Evolutionary conservation across 352 stramenopile species (phyloP), one percentile per base, ranked within the genome.

Genomic region (Blastocystis sp.): DNA sequence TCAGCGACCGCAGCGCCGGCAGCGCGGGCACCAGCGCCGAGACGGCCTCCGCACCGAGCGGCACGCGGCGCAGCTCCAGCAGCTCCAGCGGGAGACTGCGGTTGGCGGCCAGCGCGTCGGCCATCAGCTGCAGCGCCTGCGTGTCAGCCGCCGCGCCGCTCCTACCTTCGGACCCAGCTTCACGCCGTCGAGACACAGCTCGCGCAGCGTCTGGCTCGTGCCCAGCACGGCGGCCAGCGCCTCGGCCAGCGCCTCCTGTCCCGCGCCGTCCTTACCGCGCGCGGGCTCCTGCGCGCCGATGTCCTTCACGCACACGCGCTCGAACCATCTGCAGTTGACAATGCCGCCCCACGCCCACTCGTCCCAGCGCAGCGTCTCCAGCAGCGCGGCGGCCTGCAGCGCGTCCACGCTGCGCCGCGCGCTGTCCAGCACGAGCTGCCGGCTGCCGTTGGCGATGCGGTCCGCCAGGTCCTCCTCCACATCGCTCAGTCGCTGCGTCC

Each of bases 291-390:
- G 28, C 28, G 28, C 28, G 28, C 28, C 5, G 48, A 56, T 56
- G 48, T 7, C 5, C 48, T 14, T 56, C 48, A 56, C 48, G 48
- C 17, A 10, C 5, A 79, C n/a, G 5, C 17, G 10, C 2, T 79
- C 69, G 52, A 79, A 79, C 69, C 69, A 79, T 61, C 69, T 79
- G 4, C 48, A 1, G 40, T 14, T 62, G 2, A 79, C 2, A 48
- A 2, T 2, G 19, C 7, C 23, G 14, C n/a, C 2, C 21, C 41
- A 64, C 5, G 10, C 43, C 5, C 41, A 79, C 69, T 28, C 21
- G 38, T 79, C 69, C 23, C 52, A 79, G 2, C 45, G 69, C 21
- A 79, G 69, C 11, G 48, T 62, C n/a, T 79, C 69, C 23, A 79
- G 21, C 21, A 79, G 23, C 2, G 69, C 69, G n/a, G 69, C 69